Percentiles rank a stretch among this genome's conserved stretches.
Evolutionary conservation across 2,329 filamentous ascomycete genomes (phyloP).

Genomic region (Colletotrichum sp.): DNA sequence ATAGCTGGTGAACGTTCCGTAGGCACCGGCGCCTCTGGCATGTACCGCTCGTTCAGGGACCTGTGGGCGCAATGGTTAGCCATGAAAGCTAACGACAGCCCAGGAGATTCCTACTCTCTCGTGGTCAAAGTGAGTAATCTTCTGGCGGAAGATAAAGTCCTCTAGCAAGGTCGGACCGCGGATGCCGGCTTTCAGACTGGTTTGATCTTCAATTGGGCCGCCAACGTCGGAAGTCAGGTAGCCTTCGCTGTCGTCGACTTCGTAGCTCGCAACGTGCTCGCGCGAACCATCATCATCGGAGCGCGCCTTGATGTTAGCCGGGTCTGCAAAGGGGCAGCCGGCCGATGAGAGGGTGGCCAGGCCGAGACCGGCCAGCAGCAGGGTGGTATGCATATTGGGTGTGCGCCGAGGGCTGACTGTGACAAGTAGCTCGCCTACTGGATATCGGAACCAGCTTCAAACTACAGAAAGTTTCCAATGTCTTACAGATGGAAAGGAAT

Average conservation of each 20-base stretch:
- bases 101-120: constrained; percentile 57
- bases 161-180: constrained; percentile 72
- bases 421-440: neutral
- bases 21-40: constrained; percentile 70
- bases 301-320: constrained; percentile 6
- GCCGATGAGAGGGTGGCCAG: constrained; percentile 20
- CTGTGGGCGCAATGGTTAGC: constrained; percentile 29
- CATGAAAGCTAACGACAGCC: neutral
- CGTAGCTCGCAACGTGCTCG: constrained; percentile 35
- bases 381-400: constrained; percentile 7
- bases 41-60: constrained; percentile 71
- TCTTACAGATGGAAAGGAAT: neutral
- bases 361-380: constrained; percentile 26
- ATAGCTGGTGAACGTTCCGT: constrained; percentile 73
- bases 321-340: constrained; percentile 38
- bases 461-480: neutral
- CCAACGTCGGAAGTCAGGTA: constrained; percentile 71
- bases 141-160: constrained; percentile 75
- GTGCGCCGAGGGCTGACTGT: neutral
- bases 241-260: constrained; percentile 56
- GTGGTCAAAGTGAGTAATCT: constrained; percentile 73
- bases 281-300: constrained; percentile 28
- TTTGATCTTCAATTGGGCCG: constrained; percentile 69
- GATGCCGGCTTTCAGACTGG: constrained; percentile 68
- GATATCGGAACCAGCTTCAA: neutral